Percentiles rank a stretch among this genome's conserved stretches.
Evolutionary conservation across 495 filamentous ascomycete species (phyloP).

Genomic region (Neurospora discreta): DNA sequence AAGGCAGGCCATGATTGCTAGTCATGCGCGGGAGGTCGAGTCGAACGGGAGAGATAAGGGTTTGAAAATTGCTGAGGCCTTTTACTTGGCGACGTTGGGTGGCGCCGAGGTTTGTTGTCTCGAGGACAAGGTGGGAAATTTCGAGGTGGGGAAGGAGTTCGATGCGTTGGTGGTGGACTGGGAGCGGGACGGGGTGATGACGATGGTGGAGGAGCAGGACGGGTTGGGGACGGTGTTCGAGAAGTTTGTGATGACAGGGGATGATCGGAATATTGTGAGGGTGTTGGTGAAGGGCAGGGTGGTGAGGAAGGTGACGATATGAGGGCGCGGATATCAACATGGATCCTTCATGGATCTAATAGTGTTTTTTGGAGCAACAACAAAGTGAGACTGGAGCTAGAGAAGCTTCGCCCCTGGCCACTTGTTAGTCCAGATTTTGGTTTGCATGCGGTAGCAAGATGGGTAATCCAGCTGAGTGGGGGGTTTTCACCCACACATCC

Average conservation of each 20-base stretch:
- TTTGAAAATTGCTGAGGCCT: constrained; percentile 41
- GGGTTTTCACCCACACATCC: background rate
- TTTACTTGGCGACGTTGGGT: constrained; percentile 52
- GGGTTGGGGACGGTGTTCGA: constrained; percentile 39
- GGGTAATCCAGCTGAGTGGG: background rate
- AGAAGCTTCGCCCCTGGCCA: background rate
- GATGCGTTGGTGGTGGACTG: constrained; percentile 50
- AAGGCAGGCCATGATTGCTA: constrained; percentile 50
- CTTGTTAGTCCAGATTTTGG: background rate
- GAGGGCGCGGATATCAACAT: no score
- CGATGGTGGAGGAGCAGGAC: constrained; percentile 43
- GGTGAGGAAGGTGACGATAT: constrained; percentile 17
- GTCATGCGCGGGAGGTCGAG: constrained; percentile 39
- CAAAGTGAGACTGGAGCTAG: no score
- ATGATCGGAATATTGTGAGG: constrained; percentile 48
- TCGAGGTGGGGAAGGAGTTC: constrained; percentile 50
- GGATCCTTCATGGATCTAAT: no score
- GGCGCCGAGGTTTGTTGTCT: constrained; percentile 52
- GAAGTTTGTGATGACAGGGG: constrained; percentile 56
- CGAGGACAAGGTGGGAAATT: constrained; percentile 43
- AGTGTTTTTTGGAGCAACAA: no score
- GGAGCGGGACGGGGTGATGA: constrained; percentile 35
- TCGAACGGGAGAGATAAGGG: constrained; percentile 37
- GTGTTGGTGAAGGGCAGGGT: constrained; percentile 47
- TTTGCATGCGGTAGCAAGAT: background rate